Evolutionary conservation across 768 basidiomycete species (phyloP).

Genomic region (Royoungia palumana): DNA sequence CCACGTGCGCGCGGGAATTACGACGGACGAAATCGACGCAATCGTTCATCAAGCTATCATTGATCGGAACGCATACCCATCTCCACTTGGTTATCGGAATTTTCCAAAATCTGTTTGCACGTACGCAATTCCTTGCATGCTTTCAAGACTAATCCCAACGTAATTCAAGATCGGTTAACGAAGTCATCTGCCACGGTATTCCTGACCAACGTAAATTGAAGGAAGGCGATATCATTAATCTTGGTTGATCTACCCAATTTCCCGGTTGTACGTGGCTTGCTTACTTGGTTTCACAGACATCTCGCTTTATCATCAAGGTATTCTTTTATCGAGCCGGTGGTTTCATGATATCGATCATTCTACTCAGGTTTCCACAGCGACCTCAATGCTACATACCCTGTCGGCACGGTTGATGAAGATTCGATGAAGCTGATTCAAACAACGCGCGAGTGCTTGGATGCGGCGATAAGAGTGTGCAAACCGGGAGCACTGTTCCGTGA

Average conservation of each 20-base stretch:
- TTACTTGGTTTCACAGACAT: slow-evolving; percentile 52
- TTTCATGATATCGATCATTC: background rate
- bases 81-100: slow-evolving; percentile 84
- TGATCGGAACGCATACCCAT: slow-evolving; percentile 90
- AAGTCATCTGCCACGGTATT: slow-evolving; percentile 96
- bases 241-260: slow-evolving; percentile 50
- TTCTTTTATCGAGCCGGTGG: slow-evolving; percentile 8
- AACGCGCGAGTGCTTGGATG: slow-evolving; percentile 80
- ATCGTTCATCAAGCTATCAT: slow-evolving; percentile 91
- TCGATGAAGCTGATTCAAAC: slow-evolving; percentile 78
- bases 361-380: slow-evolving; percentile 82
- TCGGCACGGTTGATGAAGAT: slow-evolving; percentile 81
- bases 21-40: slow-evolving; percentile 92
- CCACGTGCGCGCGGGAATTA: slow-evolving; percentile 83
- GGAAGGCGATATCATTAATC: slow-evolving; percentile 96
- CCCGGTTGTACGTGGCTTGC: slow-evolving; percentile 12
- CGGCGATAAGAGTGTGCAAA: slow-evolving; percentile 88
- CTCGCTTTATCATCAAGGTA: slow-evolving; percentile 75
- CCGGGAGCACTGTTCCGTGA: slow-evolving; percentile 90
- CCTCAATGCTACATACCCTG: slow-evolving; percentile 90
- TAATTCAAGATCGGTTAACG: slow-evolving; percentile 75
- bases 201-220: slow-evolving; percentile 79
- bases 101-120: slow-evolving; percentile 98
- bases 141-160: slow-evolving; percentile 2
- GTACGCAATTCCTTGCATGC: slow-evolving; percentile 43